Conservation (phyloP, 352 stramenopile genomes). For the Thalassiosira livingstoniorum region DNA sequence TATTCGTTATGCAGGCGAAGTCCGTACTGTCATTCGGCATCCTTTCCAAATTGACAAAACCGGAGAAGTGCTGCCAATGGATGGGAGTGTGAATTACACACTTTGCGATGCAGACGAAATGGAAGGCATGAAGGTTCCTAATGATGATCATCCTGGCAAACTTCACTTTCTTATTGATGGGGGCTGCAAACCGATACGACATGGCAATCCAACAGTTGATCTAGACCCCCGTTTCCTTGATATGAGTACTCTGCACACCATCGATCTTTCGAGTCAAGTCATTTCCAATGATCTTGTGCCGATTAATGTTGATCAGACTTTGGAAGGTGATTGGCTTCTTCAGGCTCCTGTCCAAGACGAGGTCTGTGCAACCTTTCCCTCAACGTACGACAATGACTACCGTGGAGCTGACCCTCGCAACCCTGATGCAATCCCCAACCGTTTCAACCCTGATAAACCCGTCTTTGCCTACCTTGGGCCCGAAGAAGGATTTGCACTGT, state of each 20-base stretch:
- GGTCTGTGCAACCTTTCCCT: slow-evolving; percentile 31
- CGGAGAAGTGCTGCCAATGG: slow-evolving; percentile 32
- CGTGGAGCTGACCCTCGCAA: slow-evolving; percentile 29
- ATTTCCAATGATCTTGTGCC: neutral
- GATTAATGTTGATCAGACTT: slow-evolving; percentile 43
- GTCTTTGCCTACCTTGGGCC: slow-evolving; percentile 46
- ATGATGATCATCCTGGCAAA: too few relatives aligned
- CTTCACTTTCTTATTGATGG: slow-evolving; percentile 25
- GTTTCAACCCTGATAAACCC: slow-evolving; percentile 40
- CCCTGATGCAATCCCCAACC: slow-evolving; percentile 12
- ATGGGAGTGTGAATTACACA: slow-evolving; percentile 16
- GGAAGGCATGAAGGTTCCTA: slow-evolving; percentile 10
- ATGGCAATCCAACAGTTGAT: slow-evolving; percentile 43
- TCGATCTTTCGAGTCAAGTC: slow-evolving; percentile 13
- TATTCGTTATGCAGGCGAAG: slow-evolving; percentile 32
- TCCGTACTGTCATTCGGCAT: slow-evolving; percentile 31
- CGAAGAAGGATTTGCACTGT: slow-evolving; percentile 29
- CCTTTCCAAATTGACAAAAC: slow-evolving; percentile 34
- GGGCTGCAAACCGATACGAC: slow-evolving; percentile 15
- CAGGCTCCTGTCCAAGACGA: slow-evolving; percentile 1
- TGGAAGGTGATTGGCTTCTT: slow-evolving; percentile 32
- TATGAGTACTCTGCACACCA: slow-evolving; percentile 22
- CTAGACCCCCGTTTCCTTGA: slow-evolving; percentile 29
- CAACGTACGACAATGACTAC: slow-evolving; percentile 49
- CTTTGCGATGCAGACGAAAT: slow-evolving; percentile 37